Evolutionary conservation across 495 filamentous ascomycete genomes (phyloP), one percentile per base, ranked within the genome.

Genomic region (Penicillium cataractarum): DNA sequence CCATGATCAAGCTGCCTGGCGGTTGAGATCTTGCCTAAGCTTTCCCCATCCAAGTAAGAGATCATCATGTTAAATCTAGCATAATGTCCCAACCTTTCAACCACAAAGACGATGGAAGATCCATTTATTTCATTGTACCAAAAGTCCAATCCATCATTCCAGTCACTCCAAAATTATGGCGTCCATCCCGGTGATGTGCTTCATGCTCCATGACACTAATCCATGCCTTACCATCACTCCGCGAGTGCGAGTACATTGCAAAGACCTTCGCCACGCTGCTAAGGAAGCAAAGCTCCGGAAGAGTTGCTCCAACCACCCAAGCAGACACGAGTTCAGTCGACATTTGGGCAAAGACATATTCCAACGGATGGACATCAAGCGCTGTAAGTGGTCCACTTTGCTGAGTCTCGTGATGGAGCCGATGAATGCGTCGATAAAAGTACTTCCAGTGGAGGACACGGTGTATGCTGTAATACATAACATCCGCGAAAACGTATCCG

Each of bases 241-340:
- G 42, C 12, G 42, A 46, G 21, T 46, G 42, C 42, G 42, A 46
- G 10, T 46, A 46, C 42, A 46, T 46, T 46, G 42, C 42, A 24
- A 46, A 46, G 42, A 46, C 19, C 24, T 46, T 46, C 10, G 42
- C 42, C 42, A 46, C 42, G 9, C 19, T 46, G 19, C 42, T 46
- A 22, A 46, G 42, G 24, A 46, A 46, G 42, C 42, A 46, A 12
- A 46, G 42, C 21, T 46, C 42, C 21, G 42, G 42, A 22, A 46
- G 42, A 21, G 42, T 46, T 10, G 42, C 42, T 24, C 42, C 42
- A 46, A 46, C 42, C 42, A 46, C 21, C 42, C 42, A 46, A 22
- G 13, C n/a, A 1, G 42, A 46, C 68, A 70, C 68, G 65, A 65
- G 67, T 10, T 42, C 40, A 46, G 67, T 63, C 0, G 42, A 46